Evolutionary conservation across 169 alveolate genomes (phyloP).

Genomic region (Amoebophrya sp.): DNA sequence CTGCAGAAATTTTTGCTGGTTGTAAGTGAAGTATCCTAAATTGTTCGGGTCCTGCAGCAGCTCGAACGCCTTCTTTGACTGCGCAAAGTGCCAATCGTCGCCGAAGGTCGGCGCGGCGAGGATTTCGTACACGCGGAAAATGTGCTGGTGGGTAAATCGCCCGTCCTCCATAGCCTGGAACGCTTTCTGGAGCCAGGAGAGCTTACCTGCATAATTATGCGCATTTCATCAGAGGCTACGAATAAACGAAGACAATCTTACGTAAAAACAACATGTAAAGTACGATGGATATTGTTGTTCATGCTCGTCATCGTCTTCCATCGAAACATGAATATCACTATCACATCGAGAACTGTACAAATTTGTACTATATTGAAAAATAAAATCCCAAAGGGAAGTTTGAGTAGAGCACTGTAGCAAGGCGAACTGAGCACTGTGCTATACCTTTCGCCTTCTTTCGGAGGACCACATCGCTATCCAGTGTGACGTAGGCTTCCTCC

Average conservation of each 20-base stretch:
- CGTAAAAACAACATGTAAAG: no score
- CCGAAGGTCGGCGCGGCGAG: not conserved
- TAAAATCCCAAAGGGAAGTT: no score
- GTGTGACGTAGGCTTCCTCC: not conserved
- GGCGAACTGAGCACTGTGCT: no score
- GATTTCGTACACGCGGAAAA: not conserved
- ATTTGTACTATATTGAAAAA: no score
- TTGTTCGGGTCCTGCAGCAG: not conserved
- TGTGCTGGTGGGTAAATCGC: not conserved
- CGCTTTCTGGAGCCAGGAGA: not conserved
- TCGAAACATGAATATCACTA: no score
- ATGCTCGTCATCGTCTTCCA: no score
- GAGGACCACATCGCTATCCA: not conserved
- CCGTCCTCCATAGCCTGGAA: not conserved
- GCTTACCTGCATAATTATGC: not conserved
- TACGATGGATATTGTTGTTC: no score
- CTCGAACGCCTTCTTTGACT: conserved; percentile 7
- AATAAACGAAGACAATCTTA: not conserved
- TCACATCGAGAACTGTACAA: no score
- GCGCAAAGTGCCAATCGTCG: conserved; percentile 18
- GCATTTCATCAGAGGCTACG: not conserved
- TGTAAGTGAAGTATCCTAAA: not conserved
- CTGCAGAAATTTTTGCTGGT: not conserved
- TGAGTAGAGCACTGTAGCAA: no score
- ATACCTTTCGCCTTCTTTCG: conserved; percentile 10